These are phyloP conservation scores for Skeletonema costatum DNA, from an alignment of 108 stramenopile genomes.

Conservation along the genomic window DNA sequence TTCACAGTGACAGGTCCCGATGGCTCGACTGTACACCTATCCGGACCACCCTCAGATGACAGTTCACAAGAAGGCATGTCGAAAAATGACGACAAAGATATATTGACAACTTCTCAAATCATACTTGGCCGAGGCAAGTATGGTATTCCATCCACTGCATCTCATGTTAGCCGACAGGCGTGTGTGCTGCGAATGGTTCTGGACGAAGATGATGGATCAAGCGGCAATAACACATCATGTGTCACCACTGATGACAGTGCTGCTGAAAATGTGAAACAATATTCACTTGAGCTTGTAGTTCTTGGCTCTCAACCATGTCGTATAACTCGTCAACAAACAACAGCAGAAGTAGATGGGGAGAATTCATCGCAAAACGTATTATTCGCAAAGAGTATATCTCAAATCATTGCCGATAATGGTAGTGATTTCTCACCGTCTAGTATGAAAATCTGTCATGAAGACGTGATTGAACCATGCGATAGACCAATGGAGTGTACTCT, in stretches of 20 bases:
- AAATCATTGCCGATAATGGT: not conserved
- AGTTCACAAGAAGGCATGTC: not conserved
- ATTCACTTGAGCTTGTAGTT: constrained; percentile 1
- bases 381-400: not conserved
- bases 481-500: not conserved
- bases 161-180: constrained; percentile 8
- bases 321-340: not conserved
- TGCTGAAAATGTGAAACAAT: not conserved
- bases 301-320: constrained; percentile 13
- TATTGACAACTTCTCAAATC: not conserved
- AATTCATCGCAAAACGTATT: not conserved
- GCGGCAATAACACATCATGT: not conserved
- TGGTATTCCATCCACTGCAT: not conserved
- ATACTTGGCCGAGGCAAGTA: constrained; percentile 6
- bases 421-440: not conserved
- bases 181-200: constrained; percentile 1
- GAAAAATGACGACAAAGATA: not conserved
- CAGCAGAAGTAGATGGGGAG: not conserved
- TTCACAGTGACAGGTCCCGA: not conserved
- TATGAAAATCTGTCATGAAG: not conserved
- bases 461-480: constrained; percentile 9
- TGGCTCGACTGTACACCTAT: not conserved
- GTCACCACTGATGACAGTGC: not conserved
- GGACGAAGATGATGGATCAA: not conserved
- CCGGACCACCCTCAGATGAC: not conserved